Evolutionary conservation across 2,329 filamentous ascomycete species (phyloP).

Genomic region (Fusarium keratoplasticum): DNA sequence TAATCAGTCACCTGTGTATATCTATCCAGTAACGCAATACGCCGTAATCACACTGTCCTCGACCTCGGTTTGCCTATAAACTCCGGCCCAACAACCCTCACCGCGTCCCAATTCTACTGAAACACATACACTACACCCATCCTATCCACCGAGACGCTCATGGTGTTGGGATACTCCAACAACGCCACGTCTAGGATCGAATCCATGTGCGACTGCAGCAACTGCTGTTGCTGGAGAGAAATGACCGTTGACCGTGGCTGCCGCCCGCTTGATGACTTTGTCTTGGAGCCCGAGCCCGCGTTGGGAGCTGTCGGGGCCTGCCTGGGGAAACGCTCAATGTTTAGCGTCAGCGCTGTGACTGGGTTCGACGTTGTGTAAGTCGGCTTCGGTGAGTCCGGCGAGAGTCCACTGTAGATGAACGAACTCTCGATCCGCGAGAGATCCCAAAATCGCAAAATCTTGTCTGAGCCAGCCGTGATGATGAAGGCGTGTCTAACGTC

Average conservation of each 20-base stretch:
- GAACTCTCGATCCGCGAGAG: slow-evolving; percentile 82
- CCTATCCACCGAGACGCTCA: slow-evolving; percentile 91
- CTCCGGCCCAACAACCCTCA: slow-evolving; percentile 4
- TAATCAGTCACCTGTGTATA: not conserved
- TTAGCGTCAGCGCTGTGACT: slow-evolving; percentile 71
- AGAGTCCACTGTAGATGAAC: slow-evolving; percentile 81
- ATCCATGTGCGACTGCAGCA: slow-evolving; percentile 89
- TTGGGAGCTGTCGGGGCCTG: slow-evolving; percentile 48
- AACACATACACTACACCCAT: slow-evolving; percentile 91
- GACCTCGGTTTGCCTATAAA: slow-evolving; percentile 15
- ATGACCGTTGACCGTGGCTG: slow-evolving; percentile 85
- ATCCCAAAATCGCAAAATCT: slow-evolving; percentile 95
- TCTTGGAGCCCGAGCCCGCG: slow-evolving; percentile 47
- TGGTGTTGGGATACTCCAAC: slow-evolving; percentile 88
- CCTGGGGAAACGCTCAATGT: slow-evolving; percentile 70
- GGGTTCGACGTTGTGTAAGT: slow-evolving; percentile 75
- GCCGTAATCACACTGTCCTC: slow-evolving; percentile 23
- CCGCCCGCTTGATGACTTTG: slow-evolving; percentile 49
- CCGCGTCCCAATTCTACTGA: slow-evolving; percentile 51
- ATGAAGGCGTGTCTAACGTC: slow-evolving; percentile 86
- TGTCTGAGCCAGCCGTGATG: slow-evolving; percentile 88
- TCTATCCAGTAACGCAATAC: not conserved
- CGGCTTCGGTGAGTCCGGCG: slow-evolving; percentile 77
- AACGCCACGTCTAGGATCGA: slow-evolving; percentile 89
- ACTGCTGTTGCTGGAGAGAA: slow-evolving; percentile 85